phyloP scores from a whole-genome alignment of 139 green algal genomes.

The Klebsormidium nitens region DNA sequence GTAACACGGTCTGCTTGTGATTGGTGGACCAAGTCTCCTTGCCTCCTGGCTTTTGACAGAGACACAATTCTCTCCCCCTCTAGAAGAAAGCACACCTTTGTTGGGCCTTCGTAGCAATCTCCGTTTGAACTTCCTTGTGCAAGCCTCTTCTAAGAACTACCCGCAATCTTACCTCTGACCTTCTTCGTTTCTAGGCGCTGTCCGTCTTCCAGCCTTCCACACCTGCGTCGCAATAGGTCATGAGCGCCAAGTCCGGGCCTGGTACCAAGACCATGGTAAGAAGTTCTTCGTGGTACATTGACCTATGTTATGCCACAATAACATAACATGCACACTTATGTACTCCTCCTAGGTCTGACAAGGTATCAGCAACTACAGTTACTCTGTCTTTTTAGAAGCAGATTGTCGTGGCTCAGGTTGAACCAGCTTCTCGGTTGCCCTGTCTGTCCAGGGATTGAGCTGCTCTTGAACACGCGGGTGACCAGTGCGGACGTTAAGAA shows the following conservation, averaged over 20 bases:
- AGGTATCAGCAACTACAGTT: no score
- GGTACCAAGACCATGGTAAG: constrained; percentile 67
- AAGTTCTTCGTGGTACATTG: not conserved
- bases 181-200: constrained; percentile 32
- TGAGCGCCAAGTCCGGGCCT: constrained; percentile 65
- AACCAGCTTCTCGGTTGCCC: not conserved
- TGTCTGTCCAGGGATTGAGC: constrained; percentile 52
- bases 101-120: not conserved
- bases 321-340: no score
- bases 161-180: not conserved
- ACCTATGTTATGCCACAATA: not conserved
- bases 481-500: constrained; percentile 46
- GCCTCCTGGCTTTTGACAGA: not conserved
- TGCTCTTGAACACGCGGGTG: constrained; percentile 55
- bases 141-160: not conserved
- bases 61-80: not conserved
- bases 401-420: not conserved
- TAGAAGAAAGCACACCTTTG: not conserved
- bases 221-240: constrained; percentile 79
- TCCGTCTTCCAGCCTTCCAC: constrained; percentile 87
- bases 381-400: no score
- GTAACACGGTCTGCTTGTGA: constrained; percentile 2
- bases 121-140: not conserved
- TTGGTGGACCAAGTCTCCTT: not conserved
- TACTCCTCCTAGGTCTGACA: no score